Evolutionary conservation across 75 land plant species (phyloP), one percentile per base, ranked within the genome.

Genomic region (Selaginella tamariscina): DNA sequence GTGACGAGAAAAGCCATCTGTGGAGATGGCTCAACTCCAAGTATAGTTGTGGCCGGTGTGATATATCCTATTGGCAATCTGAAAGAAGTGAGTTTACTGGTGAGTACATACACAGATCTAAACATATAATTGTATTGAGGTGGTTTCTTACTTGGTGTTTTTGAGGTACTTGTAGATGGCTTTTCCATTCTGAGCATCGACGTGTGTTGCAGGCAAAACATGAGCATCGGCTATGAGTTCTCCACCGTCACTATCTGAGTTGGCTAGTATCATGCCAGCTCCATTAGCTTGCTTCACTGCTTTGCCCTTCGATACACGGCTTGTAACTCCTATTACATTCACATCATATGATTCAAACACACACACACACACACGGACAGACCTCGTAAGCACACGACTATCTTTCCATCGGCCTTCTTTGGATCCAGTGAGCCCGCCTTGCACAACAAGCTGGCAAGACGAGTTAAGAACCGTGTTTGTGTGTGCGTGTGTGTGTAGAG

Each of bases 331-430:
- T n/a, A n/a, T n/a, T n/a, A n/a, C n/a, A n/a, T n/a, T n/a, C n/a
- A n/a, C n/a, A n/a, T n/a, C n/a, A n/a, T n/a, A n/a, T n/a, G n/a
- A n/a, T n/a, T n/a, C n/a, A n/a, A n/a, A n/a, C n/a, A n/a, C n/a
- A n/a, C n/a, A n/a, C n/a, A n/a, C n/a, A n/a, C n/a, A n/a, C n/a
- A n/a, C n/a, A n/a, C n/a, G n/a, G n/a, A n/a, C n/a, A n/a, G n/a
- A 20, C 96, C 96, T 0, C 96, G 72, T 24, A 85, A 82, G 69
- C 97, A 92, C 11, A 92, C 21, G 0, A 92, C 94, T 2, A 92
- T 70, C 72, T 92, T 92, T 0, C 97, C 97, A 1, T 63, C 75
- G 8, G 86, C 94, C 39, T 64, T 69, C 49, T 57, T 77, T 0
- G 89, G 82, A 0, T 74, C 67, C 27, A 92, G 75, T 2, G 89